A percentile compares a stretch with the other conserved stretches of the same genome.
These are phyloP conservation scores for Fusarium nodosum DNA, from an alignment of 2,329 filamentous ascomycete genomes.

Conservation along the genomic window DNA sequence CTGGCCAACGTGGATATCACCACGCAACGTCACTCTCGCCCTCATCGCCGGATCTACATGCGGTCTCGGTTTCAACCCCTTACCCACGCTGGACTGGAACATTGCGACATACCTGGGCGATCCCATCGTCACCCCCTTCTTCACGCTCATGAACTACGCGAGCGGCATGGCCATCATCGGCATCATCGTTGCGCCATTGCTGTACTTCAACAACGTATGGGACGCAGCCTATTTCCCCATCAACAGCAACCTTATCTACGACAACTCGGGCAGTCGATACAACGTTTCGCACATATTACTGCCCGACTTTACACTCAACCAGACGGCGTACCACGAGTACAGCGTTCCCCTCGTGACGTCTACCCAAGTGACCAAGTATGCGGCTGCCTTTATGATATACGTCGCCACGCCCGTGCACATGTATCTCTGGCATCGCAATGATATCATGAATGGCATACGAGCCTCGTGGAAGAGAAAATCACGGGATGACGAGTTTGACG, in stretches of 20 bases:
- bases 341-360: conserved; percentile 65
- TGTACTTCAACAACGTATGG: conserved; percentile 63
- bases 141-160: conserved; percentile 50
- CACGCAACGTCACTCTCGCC: conserved; percentile 54
- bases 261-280: conserved; percentile 68
- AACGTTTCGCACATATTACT: conserved; percentile 66
- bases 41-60: conserved; percentile 54
- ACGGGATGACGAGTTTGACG: conserved; percentile 56
- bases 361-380: conserved; percentile 57
- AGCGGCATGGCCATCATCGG: conserved; percentile 63
- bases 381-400: conserved; percentile 51
- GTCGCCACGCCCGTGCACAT: conserved; percentile 50
- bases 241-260: conserved; percentile 66
- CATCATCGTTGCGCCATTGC: conserved; percentile 63
- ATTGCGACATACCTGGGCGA: conserved; percentile 50
- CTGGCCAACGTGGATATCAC: conserved; percentile 66
- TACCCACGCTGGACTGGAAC: conserved; percentile 60
- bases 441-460: conserved; percentile 48
- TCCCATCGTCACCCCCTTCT: conserved; percentile 52
- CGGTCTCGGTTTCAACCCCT: conserved; percentile 56
- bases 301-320: conserved; percentile 62
- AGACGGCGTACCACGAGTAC: conserved; percentile 65
- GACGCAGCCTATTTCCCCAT: conserved; percentile 69
- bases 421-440: conserved; percentile 51
- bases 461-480: conserved; percentile 46